These are phyloP conservation scores for Talaromyces atroroseus DNA, from an alignment of 2,329 filamentous ascomycete genomes.

Conservation along the genomic window DNA sequence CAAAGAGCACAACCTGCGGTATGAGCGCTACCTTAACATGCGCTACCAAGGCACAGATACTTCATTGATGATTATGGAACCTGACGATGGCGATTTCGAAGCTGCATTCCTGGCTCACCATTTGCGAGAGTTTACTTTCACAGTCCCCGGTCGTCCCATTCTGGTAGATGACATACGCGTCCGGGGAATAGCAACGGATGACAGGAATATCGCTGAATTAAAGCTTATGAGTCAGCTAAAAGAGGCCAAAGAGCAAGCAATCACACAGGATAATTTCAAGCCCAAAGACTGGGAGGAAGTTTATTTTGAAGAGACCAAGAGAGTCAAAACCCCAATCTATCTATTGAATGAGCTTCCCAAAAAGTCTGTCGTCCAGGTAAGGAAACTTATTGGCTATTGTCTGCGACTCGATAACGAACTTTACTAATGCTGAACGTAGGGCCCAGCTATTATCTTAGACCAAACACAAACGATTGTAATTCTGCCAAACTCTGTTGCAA, in stretches of 20 bases:
- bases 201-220: background rate
- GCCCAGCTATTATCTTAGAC: slow-evolving; percentile 29
- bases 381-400: background rate
- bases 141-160: slow-evolving; percentile 72
- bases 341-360: slow-evolving; percentile 13
- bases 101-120: slow-evolving; percentile 80
- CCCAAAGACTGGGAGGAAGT: slow-evolving; percentile 1
- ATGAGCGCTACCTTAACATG: slow-evolving; percentile 44
- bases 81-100: slow-evolving; percentile 70
- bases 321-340: slow-evolving; percentile 15
- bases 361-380: background rate
- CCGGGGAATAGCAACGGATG: slow-evolving; percentile 35
- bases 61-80: slow-evolving; percentile 50
- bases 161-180: slow-evolving; percentile 87
- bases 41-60: slow-evolving; percentile 49
- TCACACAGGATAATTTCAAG: background rate
- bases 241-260: background rate
- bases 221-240: background rate
- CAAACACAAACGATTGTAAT: slow-evolving; percentile 44
- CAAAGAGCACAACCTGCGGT: slow-evolving; percentile 13
- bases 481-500: slow-evolving; percentile 32
- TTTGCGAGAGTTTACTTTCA: slow-evolving; percentile 88
- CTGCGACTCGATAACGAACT: background rate
- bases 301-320: slow-evolving; percentile 18
- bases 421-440: slow-evolving; percentile 7